Percentiles rank a stretch among this genome's conserved stretches.
These are phyloP conservation scores for Lactarius deliciosus DNA, from an alignment of 768 basidiomycete species.

Conservation along the genomic window DNA sequence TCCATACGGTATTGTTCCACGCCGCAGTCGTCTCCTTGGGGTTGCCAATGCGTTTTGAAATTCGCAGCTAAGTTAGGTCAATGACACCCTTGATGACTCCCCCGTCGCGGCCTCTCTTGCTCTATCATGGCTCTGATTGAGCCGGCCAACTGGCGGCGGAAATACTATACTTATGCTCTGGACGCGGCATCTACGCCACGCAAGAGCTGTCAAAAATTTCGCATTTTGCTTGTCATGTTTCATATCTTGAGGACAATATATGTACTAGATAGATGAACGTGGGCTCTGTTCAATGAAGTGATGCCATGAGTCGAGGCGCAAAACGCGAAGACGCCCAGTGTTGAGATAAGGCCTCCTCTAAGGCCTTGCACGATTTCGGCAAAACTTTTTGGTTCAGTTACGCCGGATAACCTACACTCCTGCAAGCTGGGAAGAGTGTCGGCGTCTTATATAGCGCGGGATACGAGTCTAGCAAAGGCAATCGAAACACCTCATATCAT, in stretches of 20 bases:
- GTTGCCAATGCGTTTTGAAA: neutral
- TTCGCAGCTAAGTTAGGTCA: neutral
- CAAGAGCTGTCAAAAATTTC: too few species aligned
- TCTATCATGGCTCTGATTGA: neutral
- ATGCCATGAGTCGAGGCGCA: neutral
- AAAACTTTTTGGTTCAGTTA: neutral
- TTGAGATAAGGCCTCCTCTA: neutral
- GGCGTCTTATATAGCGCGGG: neutral
- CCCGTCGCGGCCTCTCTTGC: neutral
- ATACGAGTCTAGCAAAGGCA: neutral
- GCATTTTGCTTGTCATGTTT: neutral
- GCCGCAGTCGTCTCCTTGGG: neutral
- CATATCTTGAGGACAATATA: neutral
- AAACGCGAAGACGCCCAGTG: neutral
- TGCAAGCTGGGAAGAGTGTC: neutral
- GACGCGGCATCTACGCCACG: too few species aligned
- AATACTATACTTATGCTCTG: neutral
- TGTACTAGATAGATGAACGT: neutral
- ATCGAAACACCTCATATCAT: neutral
- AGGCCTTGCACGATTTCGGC: neutral
- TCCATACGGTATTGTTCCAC: too few species aligned
- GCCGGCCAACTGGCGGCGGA: too few species aligned
- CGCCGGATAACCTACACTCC: neutral
- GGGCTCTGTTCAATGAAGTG: neutral
- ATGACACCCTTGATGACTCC: neutral